phyloP scores from a whole-genome alignment of 2,329 filamentous ascomycete species.

The Fusarium sp. region DNA sequence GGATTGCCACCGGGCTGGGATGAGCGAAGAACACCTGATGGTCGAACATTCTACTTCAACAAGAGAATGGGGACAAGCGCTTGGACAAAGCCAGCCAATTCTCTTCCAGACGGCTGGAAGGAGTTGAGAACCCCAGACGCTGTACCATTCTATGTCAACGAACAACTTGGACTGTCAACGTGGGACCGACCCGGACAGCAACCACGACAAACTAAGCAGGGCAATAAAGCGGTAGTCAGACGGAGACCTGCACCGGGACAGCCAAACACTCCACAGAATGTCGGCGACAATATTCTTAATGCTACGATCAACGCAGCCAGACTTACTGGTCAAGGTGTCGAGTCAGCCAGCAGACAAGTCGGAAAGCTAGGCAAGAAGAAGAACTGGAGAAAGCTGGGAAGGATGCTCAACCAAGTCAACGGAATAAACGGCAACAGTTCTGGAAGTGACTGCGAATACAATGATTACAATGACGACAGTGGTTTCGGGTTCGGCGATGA shows the following conservation, averaged over 20 bases:
- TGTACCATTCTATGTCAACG: slow-evolving; percentile 44
- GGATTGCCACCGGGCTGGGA: slow-evolving; percentile 42
- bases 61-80: slow-evolving; percentile 33
- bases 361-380: slow-evolving; percentile 45
- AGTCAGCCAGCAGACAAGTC: slow-evolving; percentile 37
- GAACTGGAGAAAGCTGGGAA: slow-evolving; percentile 41
- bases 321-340: slow-evolving; percentile 35
- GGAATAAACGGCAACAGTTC: background rate
- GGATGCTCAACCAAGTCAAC: slow-evolving; percentile 24
- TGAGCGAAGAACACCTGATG: slow-evolving; percentile 41
- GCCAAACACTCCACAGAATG: background rate
- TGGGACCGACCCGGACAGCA: slow-evolving; percentile 48
- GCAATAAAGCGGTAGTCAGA: slow-evolving; percentile 5
- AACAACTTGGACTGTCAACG: slow-evolving; percentile 39
- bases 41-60: slow-evolving; percentile 43
- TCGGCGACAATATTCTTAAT: slow-evolving; percentile 20
- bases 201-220: slow-evolving; percentile 25
- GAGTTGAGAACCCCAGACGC: slow-evolving; percentile 44
- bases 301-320: slow-evolving; percentile 40
- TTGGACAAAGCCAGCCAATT: slow-evolving; percentile 41
- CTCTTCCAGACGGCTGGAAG: slow-evolving; percentile 43
- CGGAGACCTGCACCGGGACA: slow-evolving; percentile 25
- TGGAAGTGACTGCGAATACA: slow-evolving; percentile 22
- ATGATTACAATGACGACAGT: slow-evolving; percentile 3
- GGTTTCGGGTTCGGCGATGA: background rate